A percentile compares a stretch with the other conserved stretches of the same genome.
These are phyloP conservation scores for Lentinus tigrinus DNA, from an alignment of 768 basidiomycete genomes.

Conservation along the genomic window DNA sequence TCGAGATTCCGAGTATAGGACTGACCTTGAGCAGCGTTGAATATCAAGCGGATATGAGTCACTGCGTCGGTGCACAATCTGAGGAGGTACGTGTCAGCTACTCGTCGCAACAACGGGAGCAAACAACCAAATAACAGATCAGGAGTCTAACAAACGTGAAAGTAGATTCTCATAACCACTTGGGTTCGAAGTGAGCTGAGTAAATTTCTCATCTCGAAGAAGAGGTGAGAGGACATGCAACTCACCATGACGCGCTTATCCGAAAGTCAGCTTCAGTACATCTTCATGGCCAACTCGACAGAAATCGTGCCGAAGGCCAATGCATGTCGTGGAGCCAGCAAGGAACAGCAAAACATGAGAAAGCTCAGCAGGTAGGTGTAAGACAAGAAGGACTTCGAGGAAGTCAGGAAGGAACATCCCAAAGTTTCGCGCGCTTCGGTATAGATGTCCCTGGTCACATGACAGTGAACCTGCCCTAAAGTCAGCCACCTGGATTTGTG, in stretches of 20 bases:
- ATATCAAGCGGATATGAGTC: neutral
- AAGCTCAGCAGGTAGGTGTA: no score
- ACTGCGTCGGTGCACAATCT: neutral
- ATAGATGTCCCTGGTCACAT: slow-evolving; percentile 2
- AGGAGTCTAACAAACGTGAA: no score
- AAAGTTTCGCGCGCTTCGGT: neutral
- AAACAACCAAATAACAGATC: slow-evolving; percentile 36
- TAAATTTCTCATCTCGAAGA: slow-evolving; percentile 32
- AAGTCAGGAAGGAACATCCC: neutral
- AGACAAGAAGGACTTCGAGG: neutral
- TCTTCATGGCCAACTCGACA: neutral
- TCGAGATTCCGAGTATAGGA: no score
- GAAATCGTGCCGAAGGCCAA: no score
- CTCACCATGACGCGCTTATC: neutral
- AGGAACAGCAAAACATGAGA: neutral
- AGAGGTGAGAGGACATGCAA: neutral
- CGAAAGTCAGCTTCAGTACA: neutral
- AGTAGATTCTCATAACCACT: slow-evolving; percentile 49
- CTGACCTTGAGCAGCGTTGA: no score
- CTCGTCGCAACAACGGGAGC: neutral
- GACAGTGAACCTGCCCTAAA: slow-evolving; percentile 25
- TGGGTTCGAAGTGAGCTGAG: slow-evolving; percentile 68
- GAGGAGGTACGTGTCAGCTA: neutral
- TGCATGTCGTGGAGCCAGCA: no score
- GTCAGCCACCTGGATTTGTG: slow-evolving; percentile 23